phyloP scores from a whole-genome alignment of 2,329 filamentous ascomycete genomes.

The Myriosclerotinia curreyana region DNA sequence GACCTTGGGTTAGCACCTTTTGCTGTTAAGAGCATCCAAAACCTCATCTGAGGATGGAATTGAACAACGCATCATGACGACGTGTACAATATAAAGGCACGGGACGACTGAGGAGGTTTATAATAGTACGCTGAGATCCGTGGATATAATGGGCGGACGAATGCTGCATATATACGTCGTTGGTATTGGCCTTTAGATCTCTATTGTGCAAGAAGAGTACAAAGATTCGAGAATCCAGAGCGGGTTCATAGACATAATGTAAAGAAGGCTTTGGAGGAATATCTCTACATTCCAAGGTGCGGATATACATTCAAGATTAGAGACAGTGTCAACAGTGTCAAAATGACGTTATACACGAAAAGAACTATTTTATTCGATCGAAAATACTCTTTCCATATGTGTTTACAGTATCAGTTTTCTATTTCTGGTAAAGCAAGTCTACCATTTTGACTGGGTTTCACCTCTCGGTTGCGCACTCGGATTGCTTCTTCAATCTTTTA shows the following conservation, averaged over 20 bases:
- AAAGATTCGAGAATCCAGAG: background rate
- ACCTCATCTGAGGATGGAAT: slow-evolving; percentile 44
- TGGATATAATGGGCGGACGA: background rate
- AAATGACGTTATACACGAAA: background rate
- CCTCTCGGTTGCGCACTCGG: no score
- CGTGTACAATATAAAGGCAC: slow-evolving; percentile 21
- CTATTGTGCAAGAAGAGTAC: slow-evolving; percentile 1
- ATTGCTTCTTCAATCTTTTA: no score
- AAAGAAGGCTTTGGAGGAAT: background rate
- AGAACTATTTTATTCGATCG: background rate
- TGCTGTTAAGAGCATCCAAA: slow-evolving; percentile 52
- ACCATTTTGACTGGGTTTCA: no score
- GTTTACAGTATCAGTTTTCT: background rate
- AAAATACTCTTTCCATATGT: background rate
- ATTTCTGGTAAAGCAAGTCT: background rate
- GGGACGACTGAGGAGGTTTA: background rate
- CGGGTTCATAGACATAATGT: background rate
- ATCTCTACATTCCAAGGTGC: background rate
- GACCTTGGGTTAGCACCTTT: slow-evolving; percentile 48
- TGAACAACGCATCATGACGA: slow-evolving; percentile 7
- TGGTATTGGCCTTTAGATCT: background rate
- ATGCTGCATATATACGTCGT: slow-evolving; percentile 1
- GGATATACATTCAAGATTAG: background rate
- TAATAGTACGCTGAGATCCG: background rate
- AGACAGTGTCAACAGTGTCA: background rate